Evolutionary conservation across 2,329 filamentous ascomycete genomes (phyloP).

Genomic region (Penicillium sp.): DNA sequence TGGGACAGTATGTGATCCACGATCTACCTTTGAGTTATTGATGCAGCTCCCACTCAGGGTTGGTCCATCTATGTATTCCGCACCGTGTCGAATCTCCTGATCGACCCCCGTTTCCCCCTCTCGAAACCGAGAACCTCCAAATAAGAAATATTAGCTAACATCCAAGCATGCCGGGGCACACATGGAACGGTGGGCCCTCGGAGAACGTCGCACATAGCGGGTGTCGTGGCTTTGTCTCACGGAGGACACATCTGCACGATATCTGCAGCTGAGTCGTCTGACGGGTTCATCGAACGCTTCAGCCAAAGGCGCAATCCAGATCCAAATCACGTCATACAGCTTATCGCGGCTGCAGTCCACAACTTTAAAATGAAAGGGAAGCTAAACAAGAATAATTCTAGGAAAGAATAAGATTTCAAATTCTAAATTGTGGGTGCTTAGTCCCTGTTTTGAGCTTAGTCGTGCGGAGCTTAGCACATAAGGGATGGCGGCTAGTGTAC

Average conservation of each 20-base stretch:
- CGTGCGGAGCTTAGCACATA: neutral
- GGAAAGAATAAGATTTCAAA: neutral
- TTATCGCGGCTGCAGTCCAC: constrained; percentile 25
- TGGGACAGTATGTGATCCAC: neutral
- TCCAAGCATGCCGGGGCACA: neutral
- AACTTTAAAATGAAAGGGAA: constrained; percentile 10
- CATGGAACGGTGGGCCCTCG: constrained; percentile 2
- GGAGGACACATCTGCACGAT: constrained; percentile 1
- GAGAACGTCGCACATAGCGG: constrained; percentile 1
- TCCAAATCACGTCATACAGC: constrained; percentile 43
- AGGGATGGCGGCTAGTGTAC: neutral
- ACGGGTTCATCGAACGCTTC: constrained; percentile 5
- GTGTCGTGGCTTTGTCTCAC: neutral
- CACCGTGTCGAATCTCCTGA: neutral
- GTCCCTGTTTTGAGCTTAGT: neutral
- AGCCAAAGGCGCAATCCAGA: constrained; percentile 33
- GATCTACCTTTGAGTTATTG: neutral
- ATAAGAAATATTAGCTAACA: neutral
- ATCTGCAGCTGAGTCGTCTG: neutral
- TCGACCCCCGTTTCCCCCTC: neutral
- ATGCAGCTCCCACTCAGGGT: neutral
- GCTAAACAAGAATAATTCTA: neutral
- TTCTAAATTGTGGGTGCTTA: neutral
- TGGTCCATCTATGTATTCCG: too few species aligned
- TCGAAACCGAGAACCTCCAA: neutral